Conservation (phyloP, 2,329 filamentous ascomycete genomes). For the Hypoxylon sp. region DNA sequence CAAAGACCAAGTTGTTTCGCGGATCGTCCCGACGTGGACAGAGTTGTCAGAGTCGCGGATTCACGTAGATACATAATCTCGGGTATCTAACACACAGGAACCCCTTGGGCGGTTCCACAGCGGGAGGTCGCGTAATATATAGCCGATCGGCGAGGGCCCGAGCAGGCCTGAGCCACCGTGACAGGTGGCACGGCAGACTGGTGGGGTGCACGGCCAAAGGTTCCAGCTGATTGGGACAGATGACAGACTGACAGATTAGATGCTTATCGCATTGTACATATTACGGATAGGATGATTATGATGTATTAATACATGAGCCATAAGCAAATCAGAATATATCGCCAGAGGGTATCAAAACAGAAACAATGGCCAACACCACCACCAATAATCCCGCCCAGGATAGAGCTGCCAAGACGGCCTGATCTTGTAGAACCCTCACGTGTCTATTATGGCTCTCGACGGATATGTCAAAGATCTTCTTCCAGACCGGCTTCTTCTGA, state of each 20-base stretch:
- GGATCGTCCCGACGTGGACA: neutral
- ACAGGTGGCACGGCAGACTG: too few relatives aligned
- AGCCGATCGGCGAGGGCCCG: neutral
- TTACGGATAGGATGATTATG: slow-evolving; percentile 1
- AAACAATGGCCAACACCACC: slow-evolving; percentile 41
- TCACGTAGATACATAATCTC: neutral
- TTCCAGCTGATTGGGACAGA: slow-evolving; percentile 11
- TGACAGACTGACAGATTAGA: too few relatives aligned
- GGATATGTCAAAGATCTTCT: slow-evolving; percentile 44
- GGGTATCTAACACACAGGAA: too few relatives aligned
- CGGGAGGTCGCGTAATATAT: slow-evolving; percentile 5
- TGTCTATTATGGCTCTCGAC: slow-evolving; percentile 45
- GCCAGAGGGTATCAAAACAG: slow-evolving; percentile 43
- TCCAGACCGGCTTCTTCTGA: slow-evolving; percentile 35
- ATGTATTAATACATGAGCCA: neutral
- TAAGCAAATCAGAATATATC: slow-evolving; percentile 26
- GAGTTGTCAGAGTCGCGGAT: neutral
- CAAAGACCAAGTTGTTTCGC: neutral
- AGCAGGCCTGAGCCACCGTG: slow-evolving; percentile 3
- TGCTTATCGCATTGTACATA: slow-evolving; percentile 10
- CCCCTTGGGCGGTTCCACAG: neutral
- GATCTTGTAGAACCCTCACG: slow-evolving; percentile 47
- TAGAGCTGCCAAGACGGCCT: slow-evolving; percentile 45
- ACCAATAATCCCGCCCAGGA: slow-evolving; percentile 47
- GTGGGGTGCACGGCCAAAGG: slow-evolving; percentile 10